Base-by-base conservation (phyloP, 2,329 filamentous ascomycete species). In the Cadophora luteo-olivacea region DNA sequence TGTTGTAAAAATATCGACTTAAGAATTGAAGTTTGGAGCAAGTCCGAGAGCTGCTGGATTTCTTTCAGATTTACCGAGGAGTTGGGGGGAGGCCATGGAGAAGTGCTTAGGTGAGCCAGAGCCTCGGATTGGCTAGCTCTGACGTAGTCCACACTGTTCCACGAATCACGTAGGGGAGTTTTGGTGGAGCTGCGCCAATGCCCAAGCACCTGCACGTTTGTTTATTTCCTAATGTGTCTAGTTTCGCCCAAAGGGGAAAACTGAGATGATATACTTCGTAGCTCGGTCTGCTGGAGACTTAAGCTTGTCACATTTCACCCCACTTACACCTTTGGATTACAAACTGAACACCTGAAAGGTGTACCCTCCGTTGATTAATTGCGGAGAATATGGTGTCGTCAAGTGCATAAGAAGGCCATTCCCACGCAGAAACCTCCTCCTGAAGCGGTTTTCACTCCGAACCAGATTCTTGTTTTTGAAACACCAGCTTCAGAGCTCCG, bases 201-300 rank as follows among this genome's bases (percentile, higher is more conserved):
- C 14, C n/a, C n/a, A 36, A 58, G 33, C 33, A 32, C 8, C 32
- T 24, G 33, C 33, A 32, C 8, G 55, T 24, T 38, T 58, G 55
- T 19, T 32, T 19, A 32, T 58, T 38, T 38, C 55, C 33, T n/a
- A 24, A 58, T 22, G 1, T 7, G 55, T 38, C 24, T 38, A 58
- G 55, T 58, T 36, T 58, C 33, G 16, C 55, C 55, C 55, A 38
- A 38, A 58, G 2, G 19, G 55, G 55, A 58, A 38, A 11, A 38
- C n/a, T 49, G 55, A 7, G 55, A 58, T 16, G 33, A 38, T 58
- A 58, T 58, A 58, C 55, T 57, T 36, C 54, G 2, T 3, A 4
- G 33, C 29, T 58, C n/a, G 1, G 33, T 6, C 25, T 38, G 32
- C n/a, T 6, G 3, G n/a, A 19, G 29, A 58, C 19, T 49, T n/a